These are phyloP conservation scores for Panaeolus papilionaceus DNA, from an alignment of 768 basidiomycete species.

Conservation along the genomic window DNA sequence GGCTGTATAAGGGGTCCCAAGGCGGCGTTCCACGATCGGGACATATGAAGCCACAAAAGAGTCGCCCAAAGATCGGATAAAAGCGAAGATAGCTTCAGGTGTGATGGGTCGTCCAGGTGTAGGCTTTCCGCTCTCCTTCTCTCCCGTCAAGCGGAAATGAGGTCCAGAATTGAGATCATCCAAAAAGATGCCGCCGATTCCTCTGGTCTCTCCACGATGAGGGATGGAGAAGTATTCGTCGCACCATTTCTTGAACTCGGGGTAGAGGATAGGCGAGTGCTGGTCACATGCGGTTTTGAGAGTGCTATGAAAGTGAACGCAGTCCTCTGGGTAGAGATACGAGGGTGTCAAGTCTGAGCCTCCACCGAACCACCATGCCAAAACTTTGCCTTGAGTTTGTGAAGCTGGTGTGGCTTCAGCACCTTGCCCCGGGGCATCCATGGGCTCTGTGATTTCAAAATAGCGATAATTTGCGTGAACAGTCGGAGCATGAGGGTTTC, in stretches of 20 bases:
- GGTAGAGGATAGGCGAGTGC: constrained; percentile 73
- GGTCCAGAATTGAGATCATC: constrained; percentile 82
- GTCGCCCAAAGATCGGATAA: constrained; percentile 74
- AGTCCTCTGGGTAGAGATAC: constrained; percentile 91
- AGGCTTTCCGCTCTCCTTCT: constrained; percentile 32
- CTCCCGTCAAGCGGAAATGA: constrained; percentile 64
- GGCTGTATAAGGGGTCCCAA: constrained; percentile 61
- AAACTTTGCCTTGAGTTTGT: constrained; percentile 42
- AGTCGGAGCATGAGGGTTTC: constrained; percentile 93
- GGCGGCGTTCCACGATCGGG: constrained; percentile 76
- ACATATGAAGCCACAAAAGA: constrained; percentile 91
- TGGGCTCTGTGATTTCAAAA: constrained; percentile 84
- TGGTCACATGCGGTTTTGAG: constrained; percentile 78
- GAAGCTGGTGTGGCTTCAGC: constrained; percentile 41
- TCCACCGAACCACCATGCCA: constrained; percentile 99
- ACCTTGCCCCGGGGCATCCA: constrained; percentile 28
- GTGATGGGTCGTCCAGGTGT: constrained; percentile 54
- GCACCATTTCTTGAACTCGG: constrained; percentile 92
- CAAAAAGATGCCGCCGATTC: constrained; percentile 95
- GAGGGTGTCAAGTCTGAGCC: constrained; percentile 94
- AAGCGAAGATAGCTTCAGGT: constrained; percentile 75
- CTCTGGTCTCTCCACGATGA: constrained; percentile 86
- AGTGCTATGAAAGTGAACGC: constrained; percentile 82
- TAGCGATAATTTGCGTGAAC: constrained; percentile 97
- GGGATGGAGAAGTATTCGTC: constrained; percentile 96